Conservation (phyloP, 129 eudicot genomes). For the Artemisia annua region DNA sequence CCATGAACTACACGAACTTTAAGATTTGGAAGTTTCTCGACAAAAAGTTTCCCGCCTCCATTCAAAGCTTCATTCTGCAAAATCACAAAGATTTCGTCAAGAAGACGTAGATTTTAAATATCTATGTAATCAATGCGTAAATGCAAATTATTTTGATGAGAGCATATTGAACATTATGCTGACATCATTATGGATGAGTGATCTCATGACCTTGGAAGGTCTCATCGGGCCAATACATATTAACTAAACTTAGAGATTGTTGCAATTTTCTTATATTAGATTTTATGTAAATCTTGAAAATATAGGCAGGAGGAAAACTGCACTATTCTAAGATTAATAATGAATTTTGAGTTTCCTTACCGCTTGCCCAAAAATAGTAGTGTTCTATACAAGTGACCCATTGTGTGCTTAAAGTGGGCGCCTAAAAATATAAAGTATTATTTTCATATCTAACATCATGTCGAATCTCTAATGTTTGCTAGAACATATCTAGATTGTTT, state of each 20-base stretch:
- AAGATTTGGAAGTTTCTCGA: conserved; percentile 76
- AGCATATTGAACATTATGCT: not conserved
- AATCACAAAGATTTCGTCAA: not conserved
- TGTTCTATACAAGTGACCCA: not conserved
- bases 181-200: not conserved
- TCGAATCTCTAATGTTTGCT: too few species aligned
- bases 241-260: not conserved
- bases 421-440: not conserved
- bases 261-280: too few species aligned
- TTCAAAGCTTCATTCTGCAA: conserved; percentile 78
- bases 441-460: too few species aligned
- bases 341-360: too few species aligned
- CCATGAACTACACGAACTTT: conserved; percentile 89
- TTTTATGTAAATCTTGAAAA: too few species aligned
- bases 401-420: conserved; percentile 1
- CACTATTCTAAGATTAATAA: too few species aligned
- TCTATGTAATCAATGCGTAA: not conserved
- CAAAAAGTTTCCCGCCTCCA: conserved; percentile 90
- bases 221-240: not conserved
- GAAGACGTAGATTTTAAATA: not conserved
- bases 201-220: not conserved
- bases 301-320: too few species aligned
- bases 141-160: not conserved
- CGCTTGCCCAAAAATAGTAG: too few species aligned
- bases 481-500: too few species aligned